A percentile compares a stretch with the other conserved stretches of the same genome.
phyloP scores from a whole-genome alignment of 1,284 basidiomycete genomes.

The Rugosomyces carneus region DNA sequence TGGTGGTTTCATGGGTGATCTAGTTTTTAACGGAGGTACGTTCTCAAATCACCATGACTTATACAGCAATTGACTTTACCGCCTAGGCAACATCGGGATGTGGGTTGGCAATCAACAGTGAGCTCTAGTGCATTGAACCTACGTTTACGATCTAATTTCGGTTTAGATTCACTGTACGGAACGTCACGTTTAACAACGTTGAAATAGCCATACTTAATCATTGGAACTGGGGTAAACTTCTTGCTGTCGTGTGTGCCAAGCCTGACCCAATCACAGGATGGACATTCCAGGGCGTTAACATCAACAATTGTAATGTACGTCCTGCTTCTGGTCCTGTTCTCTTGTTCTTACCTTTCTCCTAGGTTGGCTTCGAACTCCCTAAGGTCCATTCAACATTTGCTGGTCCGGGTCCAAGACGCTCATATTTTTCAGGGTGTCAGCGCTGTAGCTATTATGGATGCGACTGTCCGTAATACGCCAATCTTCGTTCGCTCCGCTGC shows the following conservation, averaged over 20 bases:
- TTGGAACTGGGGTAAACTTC: slow-evolving; percentile 53
- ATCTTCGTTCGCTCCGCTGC: slow-evolving; percentile 39
- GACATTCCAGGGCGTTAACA: slow-evolving; percentile 56
- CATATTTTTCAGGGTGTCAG: neutral
- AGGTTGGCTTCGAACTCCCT: slow-evolving; percentile 36
- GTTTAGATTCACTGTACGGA: slow-evolving; percentile 37
- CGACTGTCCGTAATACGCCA: slow-evolving; percentile 44
- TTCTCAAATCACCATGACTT: neutral
- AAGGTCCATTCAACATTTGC: neutral
- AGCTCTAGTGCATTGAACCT: slow-evolving; percentile 13
- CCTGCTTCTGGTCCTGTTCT: neutral
- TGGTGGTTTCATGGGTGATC: slow-evolving; percentile 68
- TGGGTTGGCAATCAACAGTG: slow-evolving; percentile 70
- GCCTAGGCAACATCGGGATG: slow-evolving; percentile 46
- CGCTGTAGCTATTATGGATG: slow-evolving; percentile 48
- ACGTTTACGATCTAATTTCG: neutral
- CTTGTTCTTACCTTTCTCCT: neutral
- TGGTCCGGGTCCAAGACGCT: neutral
- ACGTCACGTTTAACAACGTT: slow-evolving; percentile 51
- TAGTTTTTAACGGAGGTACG: slow-evolving; percentile 56
- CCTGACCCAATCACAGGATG: slow-evolving; percentile 32
- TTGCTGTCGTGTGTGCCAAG: neutral
- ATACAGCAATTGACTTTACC: neutral
- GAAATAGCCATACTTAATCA: slow-evolving; percentile 34
- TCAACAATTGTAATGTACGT: slow-evolving; percentile 52